Evolutionary conservation across 2,329 filamentous ascomycete genomes (phyloP).

Genomic region (Taxawa tesnikishii): DNA sequence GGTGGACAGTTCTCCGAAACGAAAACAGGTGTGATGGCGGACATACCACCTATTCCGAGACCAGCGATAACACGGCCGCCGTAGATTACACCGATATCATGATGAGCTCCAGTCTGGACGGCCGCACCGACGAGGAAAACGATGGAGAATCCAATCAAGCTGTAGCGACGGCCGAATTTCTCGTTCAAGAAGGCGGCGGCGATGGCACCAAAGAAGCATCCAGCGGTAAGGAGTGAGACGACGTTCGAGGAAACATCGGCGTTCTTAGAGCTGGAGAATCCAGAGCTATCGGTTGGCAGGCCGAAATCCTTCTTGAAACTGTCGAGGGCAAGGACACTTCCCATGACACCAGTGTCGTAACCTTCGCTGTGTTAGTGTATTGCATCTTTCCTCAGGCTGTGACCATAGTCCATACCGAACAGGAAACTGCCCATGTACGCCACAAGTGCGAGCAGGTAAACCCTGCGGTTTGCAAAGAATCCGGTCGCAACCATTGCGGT

Average conservation of each 20-base stretch:
- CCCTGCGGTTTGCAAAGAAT: slow-evolving; percentile 29
- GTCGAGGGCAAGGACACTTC: slow-evolving; percentile 50
- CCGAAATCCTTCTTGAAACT: slow-evolving; percentile 34
- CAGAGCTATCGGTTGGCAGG: slow-evolving; percentile 34
- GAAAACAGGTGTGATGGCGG: slow-evolving; percentile 46
- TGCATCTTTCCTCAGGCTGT: background rate
- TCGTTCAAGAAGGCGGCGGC: slow-evolving; percentile 43
- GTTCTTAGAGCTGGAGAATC: slow-evolving; percentile 28
- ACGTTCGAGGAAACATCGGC: slow-evolving; percentile 50
- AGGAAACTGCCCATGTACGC: slow-evolving; percentile 31
- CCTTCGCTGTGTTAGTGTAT: slow-evolving; percentile 11
- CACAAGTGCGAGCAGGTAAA: slow-evolving; percentile 30
- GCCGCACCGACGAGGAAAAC: slow-evolving; percentile 50
- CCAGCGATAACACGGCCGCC: slow-evolving; percentile 49
- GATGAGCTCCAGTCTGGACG: slow-evolving; percentile 49
- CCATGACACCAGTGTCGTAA: slow-evolving; percentile 52
- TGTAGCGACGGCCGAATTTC: slow-evolving; percentile 40
- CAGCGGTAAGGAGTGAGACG: slow-evolving; percentile 56
- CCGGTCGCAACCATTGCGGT: slow-evolving; percentile 6
- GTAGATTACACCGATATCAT: slow-evolving; percentile 51
- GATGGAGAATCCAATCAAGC: slow-evolving; percentile 43
- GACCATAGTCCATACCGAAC: slow-evolving; percentile 30
- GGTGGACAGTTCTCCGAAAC: slow-evolving; percentile 48
- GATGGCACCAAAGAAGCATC: slow-evolving; percentile 54
- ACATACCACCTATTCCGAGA: slow-evolving; percentile 37